Base-by-base conservation (phyloP, 441 rosid genomes). In the Erysimum pusillum region DNA sequence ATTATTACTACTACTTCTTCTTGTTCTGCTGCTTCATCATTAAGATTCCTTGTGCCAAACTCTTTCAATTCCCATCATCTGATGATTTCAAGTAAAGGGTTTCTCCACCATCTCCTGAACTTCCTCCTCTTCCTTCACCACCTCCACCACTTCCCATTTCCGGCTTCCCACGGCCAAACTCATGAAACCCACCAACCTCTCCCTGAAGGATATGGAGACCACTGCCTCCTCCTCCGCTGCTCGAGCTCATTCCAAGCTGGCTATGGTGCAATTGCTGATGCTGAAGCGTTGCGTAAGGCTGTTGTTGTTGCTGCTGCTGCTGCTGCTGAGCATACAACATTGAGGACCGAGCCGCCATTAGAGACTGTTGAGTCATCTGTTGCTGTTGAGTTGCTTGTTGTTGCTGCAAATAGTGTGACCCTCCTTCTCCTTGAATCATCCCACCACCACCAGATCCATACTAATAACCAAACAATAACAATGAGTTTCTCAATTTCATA, bases 341-440 rank as follows among this genome's bases (percentile, higher is more conserved):
- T 62, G 99, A 91, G 36, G 99, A 89, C 46, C 97, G 88, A 9
- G 97, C 94, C 2, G 94, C 97, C 93, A 93, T 85, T n/a, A 93
- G 90, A 6, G 99, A 83, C 73, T 93, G 98, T 2, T 86, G 97
- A 51, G 88, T 87, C 97, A 93, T 89, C 81, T 89, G 97, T 77
- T 88, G 97, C 70, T 91, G 85, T 46, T 78, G 81, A 60, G 79
- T 74, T 0, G 71, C 75, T 59, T 74, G 79, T 63, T 75, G 80
- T 84, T 90, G 97, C 75, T 91, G 98, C 97, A 91, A 65, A 81
- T 89, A 93, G 84, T 89, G 96, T 25, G 85, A 83, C 77, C 93
- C 98, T 42, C 82, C 82, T 74, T 75, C 79, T 78, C 92, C 89
- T 84, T 90, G 97, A 80, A 87, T 78, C 66, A 89, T 68, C 22